Conservation (phyloP, 2,329 filamentous ascomycete species). For the Orbilia ellipsospora region DNA sequence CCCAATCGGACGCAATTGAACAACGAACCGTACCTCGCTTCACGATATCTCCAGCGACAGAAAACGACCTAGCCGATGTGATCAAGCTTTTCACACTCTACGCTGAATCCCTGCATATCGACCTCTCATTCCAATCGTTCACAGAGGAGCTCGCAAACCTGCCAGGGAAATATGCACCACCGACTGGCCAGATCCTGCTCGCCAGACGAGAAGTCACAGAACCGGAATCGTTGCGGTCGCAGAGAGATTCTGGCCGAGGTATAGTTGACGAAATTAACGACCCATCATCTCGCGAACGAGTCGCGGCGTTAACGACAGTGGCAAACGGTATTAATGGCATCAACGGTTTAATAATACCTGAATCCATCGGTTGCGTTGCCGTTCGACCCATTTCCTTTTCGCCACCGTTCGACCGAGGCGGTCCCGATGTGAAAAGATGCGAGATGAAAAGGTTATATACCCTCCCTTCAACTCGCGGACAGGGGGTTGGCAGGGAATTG, state of each 20-base stretch:
- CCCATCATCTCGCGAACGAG: constrained; percentile 2
- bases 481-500: constrained; percentile 66
- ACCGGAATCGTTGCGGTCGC: background rate
- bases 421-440: constrained; percentile 59
- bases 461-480: constrained; percentile 65
- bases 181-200: constrained; percentile 66
- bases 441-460: constrained; percentile 72
- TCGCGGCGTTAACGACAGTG: constrained; percentile 1
- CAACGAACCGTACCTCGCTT: constrained; percentile 22
- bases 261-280: constrained; percentile 1
- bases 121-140: constrained; percentile 71
- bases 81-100: constrained; percentile 64
- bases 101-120: constrained; percentile 65
- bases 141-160: constrained; percentile 67
- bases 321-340: constrained; percentile 3
- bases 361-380: constrained; percentile 67
- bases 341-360: constrained; percentile 23
- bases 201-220: constrained; percentile 59
- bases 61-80: constrained; percentile 63
- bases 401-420: constrained; percentile 21
- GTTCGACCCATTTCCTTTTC: constrained; percentile 63
- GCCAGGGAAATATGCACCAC: constrained; percentile 68
- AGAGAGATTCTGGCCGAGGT: background rate
- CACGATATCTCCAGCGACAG: constrained; percentile 35
- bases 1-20: background rate